Conservation (phyloP, 1,139 yeast genomes). For the Suhomyces bribrorum region DNA sequence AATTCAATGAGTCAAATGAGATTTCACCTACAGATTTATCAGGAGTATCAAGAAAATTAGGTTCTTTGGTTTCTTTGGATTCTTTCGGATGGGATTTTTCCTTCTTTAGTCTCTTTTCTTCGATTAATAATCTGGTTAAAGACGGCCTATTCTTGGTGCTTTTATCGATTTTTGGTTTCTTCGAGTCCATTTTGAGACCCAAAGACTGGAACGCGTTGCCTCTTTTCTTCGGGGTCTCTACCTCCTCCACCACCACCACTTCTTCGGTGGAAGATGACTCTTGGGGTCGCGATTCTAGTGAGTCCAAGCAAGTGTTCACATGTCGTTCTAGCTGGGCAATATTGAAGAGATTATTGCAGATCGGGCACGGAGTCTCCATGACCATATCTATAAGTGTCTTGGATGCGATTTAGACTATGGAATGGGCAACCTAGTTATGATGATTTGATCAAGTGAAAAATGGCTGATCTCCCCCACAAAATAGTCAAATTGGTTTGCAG, state of each 20-base stretch:
- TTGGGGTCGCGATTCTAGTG: slow-evolving; percentile 15
- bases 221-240: slow-evolving; percentile 5
- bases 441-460: no score
- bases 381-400: not conserved
- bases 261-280: slow-evolving; percentile 2
- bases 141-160: slow-evolving; percentile 11
- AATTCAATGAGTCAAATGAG: no score
- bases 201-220: slow-evolving; percentile 30
- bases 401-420: not conserved
- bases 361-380: slow-evolving; percentile 35
- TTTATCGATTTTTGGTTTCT: slow-evolving; percentile 17
- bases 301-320: slow-evolving; percentile 41
- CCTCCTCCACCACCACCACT: slow-evolving; percentile 8
- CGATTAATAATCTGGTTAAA: slow-evolving; percentile 11
- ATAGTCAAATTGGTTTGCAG: no score
- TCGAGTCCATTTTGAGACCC: slow-evolving; percentile 32
- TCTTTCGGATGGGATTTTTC: not conserved
- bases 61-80: not conserved
- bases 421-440: no score
- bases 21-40: not conserved
- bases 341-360: slow-evolving; percentile 32
- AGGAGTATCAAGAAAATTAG: not conserved
- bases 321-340: slow-evolving; percentile 36
- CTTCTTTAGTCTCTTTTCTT: slow-evolving; percentile 8
- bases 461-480: no score